phyloP scores from a whole-genome alignment of 2,329 filamentous ascomycete genomes.

The Exophiala oligosperma region DNA sequence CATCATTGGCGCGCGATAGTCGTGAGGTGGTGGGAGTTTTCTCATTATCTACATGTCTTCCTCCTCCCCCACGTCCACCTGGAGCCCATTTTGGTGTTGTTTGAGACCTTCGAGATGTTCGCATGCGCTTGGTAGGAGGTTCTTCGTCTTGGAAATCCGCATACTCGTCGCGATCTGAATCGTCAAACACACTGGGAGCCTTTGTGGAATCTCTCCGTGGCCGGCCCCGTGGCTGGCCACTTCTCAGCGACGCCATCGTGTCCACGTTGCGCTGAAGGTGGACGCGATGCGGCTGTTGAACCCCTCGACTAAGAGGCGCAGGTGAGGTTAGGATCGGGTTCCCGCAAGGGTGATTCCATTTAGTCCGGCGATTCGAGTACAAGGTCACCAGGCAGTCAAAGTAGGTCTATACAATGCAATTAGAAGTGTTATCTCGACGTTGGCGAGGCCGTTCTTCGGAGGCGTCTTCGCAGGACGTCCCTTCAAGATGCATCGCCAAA shows the following conservation, averaged over 20 bases:
- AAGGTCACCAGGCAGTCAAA: neutral
- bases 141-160: constrained; percentile 43
- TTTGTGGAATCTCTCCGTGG: constrained; percentile 36
- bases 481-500: neutral
- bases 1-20: constrained; percentile 56
- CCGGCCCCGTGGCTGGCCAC: constrained; percentile 24
- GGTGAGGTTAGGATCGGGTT: constrained; percentile 14
- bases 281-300: constrained; percentile 13
- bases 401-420: neutral
- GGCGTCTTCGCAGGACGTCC: neutral
- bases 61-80: constrained; percentile 81
- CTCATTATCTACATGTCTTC: constrained; percentile 76
- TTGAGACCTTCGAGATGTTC: constrained; percentile 53
- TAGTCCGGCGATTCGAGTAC: neutral
- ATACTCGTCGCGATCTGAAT: constrained; percentile 34
- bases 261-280: constrained; percentile 1
- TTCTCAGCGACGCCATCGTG: constrained; percentile 27
- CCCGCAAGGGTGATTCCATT: constrained; percentile 15
- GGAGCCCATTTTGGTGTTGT: constrained; percentile 54
- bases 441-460: neutral
- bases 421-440: neutral
- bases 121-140: constrained; percentile 67
- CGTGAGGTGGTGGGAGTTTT: constrained; percentile 9
- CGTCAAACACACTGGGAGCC: constrained; percentile 30
- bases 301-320: constrained; percentile 18